Evolutionary conservation across 805 yeast species (phyloP).

Genomic region (Teunomyces pallodes): DNA sequence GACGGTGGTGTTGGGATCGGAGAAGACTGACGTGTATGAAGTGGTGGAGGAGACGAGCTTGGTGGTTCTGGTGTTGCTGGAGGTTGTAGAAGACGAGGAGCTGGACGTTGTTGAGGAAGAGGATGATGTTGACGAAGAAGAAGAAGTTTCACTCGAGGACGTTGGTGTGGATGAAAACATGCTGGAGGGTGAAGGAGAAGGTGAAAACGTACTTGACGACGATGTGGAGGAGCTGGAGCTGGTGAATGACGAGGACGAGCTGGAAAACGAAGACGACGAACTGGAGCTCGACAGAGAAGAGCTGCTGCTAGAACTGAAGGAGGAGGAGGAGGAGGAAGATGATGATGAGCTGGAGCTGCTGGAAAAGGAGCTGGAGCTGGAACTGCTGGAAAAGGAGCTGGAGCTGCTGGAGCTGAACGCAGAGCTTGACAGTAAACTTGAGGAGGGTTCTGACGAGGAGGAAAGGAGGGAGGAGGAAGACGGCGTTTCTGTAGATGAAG

Average conservation of each 20-base stretch:
- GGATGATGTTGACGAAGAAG: conserved; percentile 1
- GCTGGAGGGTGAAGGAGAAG: conserved; percentile 5
- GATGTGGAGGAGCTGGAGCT: conserved; percentile 5
- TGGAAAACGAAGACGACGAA: conserved; percentile 1
- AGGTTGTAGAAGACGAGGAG: conserved; percentile 11
- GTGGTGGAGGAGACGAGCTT: conserved; percentile 6
- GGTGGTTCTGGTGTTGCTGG: conserved; percentile 3
- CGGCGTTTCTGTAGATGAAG: neutral
- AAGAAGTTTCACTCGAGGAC: conserved; percentile 1
- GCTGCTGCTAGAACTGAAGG: neutral
- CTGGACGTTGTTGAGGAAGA: conserved; percentile 1
- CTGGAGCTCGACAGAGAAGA: neutral
- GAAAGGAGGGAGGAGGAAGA: conserved; percentile 1
- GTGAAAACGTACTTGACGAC: conserved; percentile 1
- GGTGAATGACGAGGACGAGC: conserved; percentile 11
- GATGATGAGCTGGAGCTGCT: neutral
- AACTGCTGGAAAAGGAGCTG: neutral
- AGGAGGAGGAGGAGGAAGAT: neutral
- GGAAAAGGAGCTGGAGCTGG: conserved; percentile 3
- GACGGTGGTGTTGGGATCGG: conserved; percentile 33
- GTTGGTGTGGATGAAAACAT: conserved; percentile 4
- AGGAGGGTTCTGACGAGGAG: conserved; percentile 1
- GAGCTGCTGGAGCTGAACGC: neutral
- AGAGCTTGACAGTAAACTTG: neutral
- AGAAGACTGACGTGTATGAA: conserved; percentile 19